Base-by-base conservation (phyloP, 2,329 filamentous ascomycete species). In the Colletotrichum spinosum region DNA sequence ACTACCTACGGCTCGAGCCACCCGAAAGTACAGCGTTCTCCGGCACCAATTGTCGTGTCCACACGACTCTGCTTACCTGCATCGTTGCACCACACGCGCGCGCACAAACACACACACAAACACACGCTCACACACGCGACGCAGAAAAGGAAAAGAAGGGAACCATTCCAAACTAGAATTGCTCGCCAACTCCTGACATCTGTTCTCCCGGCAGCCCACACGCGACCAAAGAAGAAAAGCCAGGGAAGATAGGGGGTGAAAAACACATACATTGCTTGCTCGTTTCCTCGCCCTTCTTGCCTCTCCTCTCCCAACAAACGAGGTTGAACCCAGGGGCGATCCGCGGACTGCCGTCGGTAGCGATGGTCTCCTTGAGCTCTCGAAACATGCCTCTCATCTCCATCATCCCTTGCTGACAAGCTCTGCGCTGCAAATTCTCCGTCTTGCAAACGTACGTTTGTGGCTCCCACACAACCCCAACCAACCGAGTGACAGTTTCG, bases 161-260 rank as follows among this genome's bases (percentile, higher is more conserved):
- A 41, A 13, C 9, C 33, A 50, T 46, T 46, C 33, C 39, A 13
- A 44, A 49, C 44, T 42, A 42, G 51, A n/a, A 42, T 56, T 38
- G 10, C 38, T 52, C 45, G n/a, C 48, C 51, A 25, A 17, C 55
- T 35, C 48, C 62, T 50, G 39, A 55, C 57, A 46, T 65, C 61
- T 65, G 51, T 60, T 55, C 61, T 61, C 56, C 13, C n/a, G 38
- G 50, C 13, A 41, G 57, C 45, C 57, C 57, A 60, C 44, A 37
- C 46, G 45, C 25, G 50, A 50, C 45, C 38, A 48, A 42, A 45
- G 25, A 41, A 46, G 48, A 41, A 44, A 17, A 34, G 34, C 39
- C 41, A 35, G 48, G 41, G 17, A 17, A 33, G 38, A 25, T 4
- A 25, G 4, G 25, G 25, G 25, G 25, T 25, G 25, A 1, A 25